Evolutionary conservation across 768 basidiomycete species (phyloP).

Genomic region (Lentinula sp.): DNA sequence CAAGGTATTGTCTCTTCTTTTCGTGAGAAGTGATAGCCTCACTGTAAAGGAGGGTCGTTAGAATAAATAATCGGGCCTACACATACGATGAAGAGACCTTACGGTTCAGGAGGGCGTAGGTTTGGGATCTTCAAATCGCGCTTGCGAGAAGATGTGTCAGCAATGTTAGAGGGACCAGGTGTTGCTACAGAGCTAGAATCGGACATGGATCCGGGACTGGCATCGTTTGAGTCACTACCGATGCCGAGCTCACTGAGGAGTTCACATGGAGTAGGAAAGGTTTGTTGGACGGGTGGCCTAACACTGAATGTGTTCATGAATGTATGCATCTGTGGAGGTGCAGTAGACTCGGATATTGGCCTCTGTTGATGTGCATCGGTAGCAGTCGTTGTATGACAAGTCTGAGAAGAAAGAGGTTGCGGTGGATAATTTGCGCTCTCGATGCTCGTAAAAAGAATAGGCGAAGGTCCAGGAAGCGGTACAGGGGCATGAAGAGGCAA

Average conservation of each 20-base stretch:
- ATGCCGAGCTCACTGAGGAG: constrained; percentile 40
- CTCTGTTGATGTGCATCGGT: neutral
- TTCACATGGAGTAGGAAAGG: constrained; percentile 64
- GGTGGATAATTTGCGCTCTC: constrained; percentile 5
- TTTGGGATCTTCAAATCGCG: constrained; percentile 52
- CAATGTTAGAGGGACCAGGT: neutral
- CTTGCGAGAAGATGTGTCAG: constrained; percentile 24
- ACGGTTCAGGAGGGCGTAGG: constrained; percentile 60
- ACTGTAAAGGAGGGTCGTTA: constrained; percentile 21
- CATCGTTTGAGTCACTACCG: constrained; percentile 1
- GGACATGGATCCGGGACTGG: constrained; percentile 4
- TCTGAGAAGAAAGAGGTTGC: constrained; percentile 9
- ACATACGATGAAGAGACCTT: constrained; percentile 16
- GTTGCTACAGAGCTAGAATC: neutral
- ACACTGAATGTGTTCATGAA: neutral
- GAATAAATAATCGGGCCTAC: neutral
- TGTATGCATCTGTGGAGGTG: neutral
- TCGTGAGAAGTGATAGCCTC: constrained; percentile 77
- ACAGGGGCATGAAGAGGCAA: constrained; percentile 22
- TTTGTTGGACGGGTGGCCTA: constrained; percentile 20
- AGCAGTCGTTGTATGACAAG: neutral
- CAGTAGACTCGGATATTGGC: neutral
- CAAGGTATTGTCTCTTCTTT: constrained; percentile 69
- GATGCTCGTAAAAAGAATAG: constrained; percentile 12
- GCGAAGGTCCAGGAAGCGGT: constrained; percentile 15